phyloP scores from a whole-genome alignment of 2,329 filamentous ascomycete genomes.

The Colletotrichum paranaense region DNA sequence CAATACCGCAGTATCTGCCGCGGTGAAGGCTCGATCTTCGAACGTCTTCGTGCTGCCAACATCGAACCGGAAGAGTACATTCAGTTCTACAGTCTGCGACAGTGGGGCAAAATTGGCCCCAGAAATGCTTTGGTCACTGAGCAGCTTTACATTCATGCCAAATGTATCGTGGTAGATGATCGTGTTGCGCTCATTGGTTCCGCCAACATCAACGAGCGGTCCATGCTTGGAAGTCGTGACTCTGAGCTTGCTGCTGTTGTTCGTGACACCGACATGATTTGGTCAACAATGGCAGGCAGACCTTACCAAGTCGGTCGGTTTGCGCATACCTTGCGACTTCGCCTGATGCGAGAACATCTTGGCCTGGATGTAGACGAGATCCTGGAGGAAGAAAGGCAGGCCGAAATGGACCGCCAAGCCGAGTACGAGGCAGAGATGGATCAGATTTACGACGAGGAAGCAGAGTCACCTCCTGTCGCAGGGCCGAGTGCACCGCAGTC shows the following conservation, averaged over 20 bases:
- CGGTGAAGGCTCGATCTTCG: constrained; percentile 92
- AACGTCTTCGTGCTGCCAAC: constrained; percentile 78
- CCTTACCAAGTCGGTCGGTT: constrained; percentile 93
- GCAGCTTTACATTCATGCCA: constrained; percentile 97
- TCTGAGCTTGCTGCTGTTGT: constrained; percentile 93
- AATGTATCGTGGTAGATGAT: constrained; percentile 96
- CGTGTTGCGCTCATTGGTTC: constrained; percentile 94
- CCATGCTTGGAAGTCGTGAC: constrained; percentile 91
- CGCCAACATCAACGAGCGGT: constrained; percentile 98
- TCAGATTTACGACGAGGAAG: constrained; percentile 67
- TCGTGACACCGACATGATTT: constrained; percentile 91
- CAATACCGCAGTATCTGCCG: constrained; percentile 97
- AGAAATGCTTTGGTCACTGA: constrained; percentile 86
- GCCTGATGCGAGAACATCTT: constrained; percentile 95
- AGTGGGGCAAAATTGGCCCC: constrained; percentile 92
- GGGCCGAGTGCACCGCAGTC: constrained; percentile 22
- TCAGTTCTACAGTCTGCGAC: constrained; percentile 89
- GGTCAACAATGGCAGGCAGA: constrained; percentile 89
- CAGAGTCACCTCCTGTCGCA: constrained; percentile 39
- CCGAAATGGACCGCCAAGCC: constrained; percentile 69
- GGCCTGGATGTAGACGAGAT: constrained; percentile 96
- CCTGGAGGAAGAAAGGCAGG: constrained; percentile 79
- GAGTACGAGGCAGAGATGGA: constrained; percentile 70
- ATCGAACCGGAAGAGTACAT: constrained; percentile 97
- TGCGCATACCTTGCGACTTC: constrained; percentile 90